Percentiles rank a stretch among this genome's conserved stretches.
phyloP scores from a whole-genome alignment of 2,329 filamentous ascomycete species.

The Talaromyces funiculosus region DNA sequence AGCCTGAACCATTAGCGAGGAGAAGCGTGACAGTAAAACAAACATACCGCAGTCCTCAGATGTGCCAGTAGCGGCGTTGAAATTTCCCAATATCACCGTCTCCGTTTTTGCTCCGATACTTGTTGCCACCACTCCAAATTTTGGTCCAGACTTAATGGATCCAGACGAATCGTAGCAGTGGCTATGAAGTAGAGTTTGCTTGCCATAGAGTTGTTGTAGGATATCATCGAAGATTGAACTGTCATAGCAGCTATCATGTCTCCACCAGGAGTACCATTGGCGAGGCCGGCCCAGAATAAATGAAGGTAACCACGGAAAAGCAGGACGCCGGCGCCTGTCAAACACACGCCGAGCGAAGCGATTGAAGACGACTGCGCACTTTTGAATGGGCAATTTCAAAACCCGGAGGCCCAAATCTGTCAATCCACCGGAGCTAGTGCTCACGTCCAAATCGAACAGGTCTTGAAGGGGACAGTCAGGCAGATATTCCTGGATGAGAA shows the following conservation, averaged over 20 bases:
- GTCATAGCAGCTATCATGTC: slow-evolving; percentile 2
- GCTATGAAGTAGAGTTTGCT: neutral
- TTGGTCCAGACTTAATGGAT: neutral
- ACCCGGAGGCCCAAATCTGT: neutral
- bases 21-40: neutral
- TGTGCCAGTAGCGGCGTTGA: neutral
- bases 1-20: neutral
- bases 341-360: neutral
- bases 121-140: neutral
- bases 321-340: neutral
- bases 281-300: neutral
- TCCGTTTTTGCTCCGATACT: neutral
- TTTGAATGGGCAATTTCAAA: neutral
- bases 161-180: neutral
- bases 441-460: slow-evolving; percentile 14
- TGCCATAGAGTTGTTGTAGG: neutral
- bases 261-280: neutral
- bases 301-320: neutral
- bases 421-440: slow-evolving; percentile 14
- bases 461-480: slow-evolving; percentile 10
- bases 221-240: neutral
- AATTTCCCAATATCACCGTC: neutral
- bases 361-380: neutral
- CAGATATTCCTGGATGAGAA: slow-evolving; percentile 17
- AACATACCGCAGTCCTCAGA: neutral